These are phyloP conservation scores for Melampsora americana DNA, from an alignment of 1,284 basidiomycete genomes.

Conservation along the genomic window DNA sequence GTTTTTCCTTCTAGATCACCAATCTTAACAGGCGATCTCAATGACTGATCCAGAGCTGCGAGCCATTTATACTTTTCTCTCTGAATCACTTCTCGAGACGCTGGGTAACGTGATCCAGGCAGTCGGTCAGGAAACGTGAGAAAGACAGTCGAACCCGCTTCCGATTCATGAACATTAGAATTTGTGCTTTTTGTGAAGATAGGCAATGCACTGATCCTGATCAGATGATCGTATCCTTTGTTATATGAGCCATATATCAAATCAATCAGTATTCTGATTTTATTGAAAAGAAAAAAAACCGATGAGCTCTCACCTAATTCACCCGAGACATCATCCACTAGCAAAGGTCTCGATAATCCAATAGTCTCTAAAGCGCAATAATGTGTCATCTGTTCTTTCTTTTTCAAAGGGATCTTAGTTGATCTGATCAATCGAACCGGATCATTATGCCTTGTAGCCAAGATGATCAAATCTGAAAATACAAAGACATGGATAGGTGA, in stretches of 20 bases:
- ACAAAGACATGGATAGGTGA: constrained; percentile 61
- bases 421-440: constrained; percentile 46
- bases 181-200: not conserved
- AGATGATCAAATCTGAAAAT: constrained; percentile 67
- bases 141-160: not conserved
- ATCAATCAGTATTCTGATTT: not conserved
- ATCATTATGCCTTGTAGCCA: constrained; percentile 55
- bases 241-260: not conserved
- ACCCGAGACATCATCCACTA: constrained; percentile 56
- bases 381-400: constrained; percentile 40
- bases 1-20: not conserved
- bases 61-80: constrained; percentile 34
- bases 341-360: constrained; percentile 63
- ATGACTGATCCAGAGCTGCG: constrained; percentile 21
- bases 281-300: constrained; percentile 17
- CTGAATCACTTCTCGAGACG: not conserved
- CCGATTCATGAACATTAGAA: not conserved
- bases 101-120: not conserved
- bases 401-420: constrained; percentile 48
- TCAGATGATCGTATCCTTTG: constrained; percentile 52
- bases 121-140: constrained; percentile 31
- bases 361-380: constrained; percentile 60
- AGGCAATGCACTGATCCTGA: constrained; percentile 62
- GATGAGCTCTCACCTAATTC: constrained; percentile 50
- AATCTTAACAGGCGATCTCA: not conserved